Percentiles rank a stretch among this genome's conserved stretches.
phyloP scores from a whole-genome alignment of 1,284 basidiomycete species.

The Austroboletus olivaceoglutinosus region DNA sequence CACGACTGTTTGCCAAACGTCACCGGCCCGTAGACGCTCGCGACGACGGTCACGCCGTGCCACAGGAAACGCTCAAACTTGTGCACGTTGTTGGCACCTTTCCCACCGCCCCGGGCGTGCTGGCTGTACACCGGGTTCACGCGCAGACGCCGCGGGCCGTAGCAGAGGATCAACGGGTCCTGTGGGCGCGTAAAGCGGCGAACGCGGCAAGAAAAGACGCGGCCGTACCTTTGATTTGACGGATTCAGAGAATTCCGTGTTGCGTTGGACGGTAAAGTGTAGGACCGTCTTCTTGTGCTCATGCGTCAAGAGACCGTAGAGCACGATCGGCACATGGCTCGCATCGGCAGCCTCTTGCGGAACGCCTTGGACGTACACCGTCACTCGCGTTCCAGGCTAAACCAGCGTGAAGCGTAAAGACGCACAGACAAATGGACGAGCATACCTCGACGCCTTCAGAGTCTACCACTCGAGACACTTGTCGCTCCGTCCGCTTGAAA shows the following conservation, averaged over 20 bases:
- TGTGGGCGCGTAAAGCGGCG: constrained; percentile 27
- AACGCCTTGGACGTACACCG: constrained; percentile 70
- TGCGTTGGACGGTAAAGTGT: constrained; percentile 92
- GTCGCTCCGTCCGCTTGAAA: constrained; percentile 82
- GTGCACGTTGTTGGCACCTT: constrained; percentile 94
- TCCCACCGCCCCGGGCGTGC: constrained; percentile 85
- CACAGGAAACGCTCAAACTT: constrained; percentile 95
- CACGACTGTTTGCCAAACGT: constrained; percentile 86
- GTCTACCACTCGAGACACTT: constrained; percentile 65
- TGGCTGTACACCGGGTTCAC: constrained; percentile 93
- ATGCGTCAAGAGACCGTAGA: constrained; percentile 88
- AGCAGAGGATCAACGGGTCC: constrained; percentile 87
- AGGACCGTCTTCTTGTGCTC: constrained; percentile 96
- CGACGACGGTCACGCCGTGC: constrained; percentile 78
- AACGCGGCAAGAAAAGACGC: neutral
- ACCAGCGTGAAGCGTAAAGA: neutral
- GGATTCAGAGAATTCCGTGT: constrained; percentile 90
- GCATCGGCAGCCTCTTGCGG: constrained; percentile 50
- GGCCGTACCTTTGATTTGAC: constrained; percentile 82
- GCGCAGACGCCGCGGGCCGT: constrained; percentile 82
- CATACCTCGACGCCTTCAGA: constrained; percentile 63
- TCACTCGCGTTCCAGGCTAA: constrained; percentile 80
- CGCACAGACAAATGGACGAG: neutral
- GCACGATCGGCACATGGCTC: constrained; percentile 54
- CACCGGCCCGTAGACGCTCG: constrained; percentile 87